Evolutionary conservation across 176 grass and related monocot species (phyloP).

Genomic region (Triticum turgidum): DNA sequence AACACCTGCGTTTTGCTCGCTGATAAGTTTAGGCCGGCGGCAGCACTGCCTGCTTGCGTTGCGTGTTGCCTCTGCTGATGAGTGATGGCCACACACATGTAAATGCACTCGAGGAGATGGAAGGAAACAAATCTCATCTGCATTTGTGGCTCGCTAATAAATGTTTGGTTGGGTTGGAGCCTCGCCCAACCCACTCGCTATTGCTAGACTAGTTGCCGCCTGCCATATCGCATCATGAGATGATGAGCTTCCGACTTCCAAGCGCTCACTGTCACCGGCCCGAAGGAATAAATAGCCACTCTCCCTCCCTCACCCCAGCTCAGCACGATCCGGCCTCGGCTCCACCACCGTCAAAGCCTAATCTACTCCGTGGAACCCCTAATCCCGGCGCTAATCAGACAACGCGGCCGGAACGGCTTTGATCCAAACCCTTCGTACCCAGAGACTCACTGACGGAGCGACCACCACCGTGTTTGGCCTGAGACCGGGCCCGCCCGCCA

Average conservation of each 20-base stretch:
- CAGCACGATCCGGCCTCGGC: conserved; percentile 10
- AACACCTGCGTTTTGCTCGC: neutral
- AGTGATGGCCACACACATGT: too few relatives aligned
- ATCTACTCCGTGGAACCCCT: neutral
- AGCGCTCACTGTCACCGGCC: neutral
- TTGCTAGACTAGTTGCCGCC: neutral
- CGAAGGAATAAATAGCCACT: neutral
- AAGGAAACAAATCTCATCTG: neutral
- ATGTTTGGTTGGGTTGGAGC: neutral
- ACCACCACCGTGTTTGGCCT: rapidly evolving
- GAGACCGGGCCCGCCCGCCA: neutral
- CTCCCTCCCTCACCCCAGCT: conserved; percentile 12
- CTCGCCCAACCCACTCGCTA: neutral
- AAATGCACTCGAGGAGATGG: too few relatives aligned
- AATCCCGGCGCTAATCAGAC: neutral
- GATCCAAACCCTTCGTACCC: rapidly evolving
- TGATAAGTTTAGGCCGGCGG: neutral
- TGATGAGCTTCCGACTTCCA: too few relatives aligned
- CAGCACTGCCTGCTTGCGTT: too few relatives aligned
- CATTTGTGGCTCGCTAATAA: neutral
- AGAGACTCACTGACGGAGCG: neutral
- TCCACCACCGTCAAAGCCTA: conserved; percentile 35
- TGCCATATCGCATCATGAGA: neutral
- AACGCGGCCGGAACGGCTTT: neutral
- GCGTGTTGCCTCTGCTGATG: neutral